Conservation (phyloP, 768 basidiomycete genomes). For the Russula vinacea region DNA sequence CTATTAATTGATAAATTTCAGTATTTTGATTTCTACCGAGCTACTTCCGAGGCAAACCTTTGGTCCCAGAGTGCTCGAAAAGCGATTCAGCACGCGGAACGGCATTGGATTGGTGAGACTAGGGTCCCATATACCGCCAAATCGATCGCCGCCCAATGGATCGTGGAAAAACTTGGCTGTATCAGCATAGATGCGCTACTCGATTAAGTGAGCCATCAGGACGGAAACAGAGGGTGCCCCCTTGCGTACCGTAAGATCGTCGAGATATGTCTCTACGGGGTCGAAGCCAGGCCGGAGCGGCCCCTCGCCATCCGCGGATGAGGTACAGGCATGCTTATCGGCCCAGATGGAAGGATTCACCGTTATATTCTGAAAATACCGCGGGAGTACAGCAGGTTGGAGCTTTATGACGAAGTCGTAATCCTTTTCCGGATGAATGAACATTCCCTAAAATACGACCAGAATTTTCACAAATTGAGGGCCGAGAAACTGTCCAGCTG, state of each 20-base stretch:
- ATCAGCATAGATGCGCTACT: conserved; percentile 66
- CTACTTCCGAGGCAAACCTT: conserved; percentile 35
- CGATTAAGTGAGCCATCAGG: not conserved
- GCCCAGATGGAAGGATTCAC: conserved; percentile 49
- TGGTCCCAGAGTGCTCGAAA: conserved; percentile 58
- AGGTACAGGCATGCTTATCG: conserved; percentile 47
- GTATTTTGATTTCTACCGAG: not conserved
- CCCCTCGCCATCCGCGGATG: conserved; percentile 33
- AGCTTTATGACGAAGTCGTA: conserved; percentile 86
- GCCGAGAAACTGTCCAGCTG: conserved; percentile 39
- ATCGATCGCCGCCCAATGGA: conserved; percentile 67
- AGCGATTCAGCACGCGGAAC: conserved; percentile 81
- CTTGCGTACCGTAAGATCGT: conserved; percentile 65
- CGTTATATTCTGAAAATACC: conserved; percentile 69
- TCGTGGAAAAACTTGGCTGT: conserved; percentile 85
- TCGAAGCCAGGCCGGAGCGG: conserved; percentile 69
- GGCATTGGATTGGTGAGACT: conserved; percentile 54
- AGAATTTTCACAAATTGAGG: not conserved
- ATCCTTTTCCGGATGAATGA: conserved; percentile 76
- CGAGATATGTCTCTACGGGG: conserved; percentile 62
- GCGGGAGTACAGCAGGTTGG: conserved; percentile 57
- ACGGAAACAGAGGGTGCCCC: not conserved
- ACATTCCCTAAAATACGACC: conserved; percentile 58
- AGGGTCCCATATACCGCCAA: conserved; percentile 88
- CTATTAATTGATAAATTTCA: conserved; percentile 13